A percentile compares a stretch with the other conserved stretches of the same genome.
Conservation (phyloP, 169 alveolate genomes). For the Plasmodium reichenowi region DNA sequence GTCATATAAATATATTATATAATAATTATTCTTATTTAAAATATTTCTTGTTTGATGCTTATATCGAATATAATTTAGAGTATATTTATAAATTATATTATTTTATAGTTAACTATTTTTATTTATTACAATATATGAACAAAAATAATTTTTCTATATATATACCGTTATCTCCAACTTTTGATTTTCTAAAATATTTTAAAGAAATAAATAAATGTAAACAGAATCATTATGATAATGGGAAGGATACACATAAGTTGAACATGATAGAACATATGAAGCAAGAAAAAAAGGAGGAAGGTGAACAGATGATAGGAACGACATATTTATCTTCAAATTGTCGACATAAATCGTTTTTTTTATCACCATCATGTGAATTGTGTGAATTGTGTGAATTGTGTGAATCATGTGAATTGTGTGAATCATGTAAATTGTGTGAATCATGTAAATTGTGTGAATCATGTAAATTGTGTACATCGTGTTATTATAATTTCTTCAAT, state of each 20-base stretch:
- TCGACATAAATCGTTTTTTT: no score
- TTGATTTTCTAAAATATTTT: background rate
- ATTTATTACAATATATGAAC: background rate
- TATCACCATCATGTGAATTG: no score
- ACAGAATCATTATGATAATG: background rate
- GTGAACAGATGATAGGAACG: background rate
- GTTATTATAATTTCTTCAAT: no score
- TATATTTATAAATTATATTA: slow-evolving; percentile 1
- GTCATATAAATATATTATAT: slow-evolving; percentile 17
- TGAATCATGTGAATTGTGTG: no score
- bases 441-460: no score
- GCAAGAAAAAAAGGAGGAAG: background rate
- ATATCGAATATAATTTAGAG: slow-evolving; percentile 6
- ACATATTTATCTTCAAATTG: background rate
- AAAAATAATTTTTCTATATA: background rate
- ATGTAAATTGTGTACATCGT: no score
- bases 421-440: no score
- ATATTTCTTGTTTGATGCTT: slow-evolving; percentile 7
- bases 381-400: no score
- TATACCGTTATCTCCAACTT: slow-evolving; percentile 10
- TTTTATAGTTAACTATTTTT: slow-evolving; percentile 5
- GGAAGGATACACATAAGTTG: background rate
- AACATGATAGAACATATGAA: background rate
- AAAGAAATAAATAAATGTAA: background rate
- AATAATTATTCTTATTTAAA: background rate